A percentile compares a stretch with the other conserved stretches of the same genome.
Evolutionary conservation across 1,139 yeast genomes (phyloP).

Genomic region (Candida smagusa): DNA sequence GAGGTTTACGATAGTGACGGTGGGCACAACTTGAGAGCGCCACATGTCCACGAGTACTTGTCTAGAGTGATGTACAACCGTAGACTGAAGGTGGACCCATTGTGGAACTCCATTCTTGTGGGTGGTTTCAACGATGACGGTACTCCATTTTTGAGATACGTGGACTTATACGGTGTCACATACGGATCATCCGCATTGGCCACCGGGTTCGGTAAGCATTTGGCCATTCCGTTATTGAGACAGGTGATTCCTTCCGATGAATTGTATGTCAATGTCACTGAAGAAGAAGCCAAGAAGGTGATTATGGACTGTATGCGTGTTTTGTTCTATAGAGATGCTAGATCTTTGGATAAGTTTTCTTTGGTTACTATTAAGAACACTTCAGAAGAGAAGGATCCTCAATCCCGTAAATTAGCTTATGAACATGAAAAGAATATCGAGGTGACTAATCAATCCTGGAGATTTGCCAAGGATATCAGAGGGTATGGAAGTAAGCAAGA

Average conservation of each 20-base stretch:
- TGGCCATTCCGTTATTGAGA: slow-evolving; percentile 90
- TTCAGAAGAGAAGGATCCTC: slow-evolving; percentile 12
- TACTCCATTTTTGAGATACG: slow-evolving; percentile 74
- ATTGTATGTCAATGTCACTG: slow-evolving; percentile 65
- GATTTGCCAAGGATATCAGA: slow-evolving; percentile 79
- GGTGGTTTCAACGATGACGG: slow-evolving; percentile 77
- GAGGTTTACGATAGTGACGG: slow-evolving; percentile 80
- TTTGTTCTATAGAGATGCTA: slow-evolving; percentile 92
- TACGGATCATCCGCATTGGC: slow-evolving; percentile 88
- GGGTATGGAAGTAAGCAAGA: slow-evolving; percentile 78
- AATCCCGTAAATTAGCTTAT: slow-evolving; percentile 23
- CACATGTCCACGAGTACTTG: slow-evolving; percentile 84
- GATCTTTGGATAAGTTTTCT: slow-evolving; percentile 83
- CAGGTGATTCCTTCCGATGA: slow-evolving; percentile 76
- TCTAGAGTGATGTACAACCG: slow-evolving; percentile 82
- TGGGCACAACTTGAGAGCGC: slow-evolving; percentile 71
- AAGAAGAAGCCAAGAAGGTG: slow-evolving; percentile 71
- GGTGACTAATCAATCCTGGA: slow-evolving; percentile 83
- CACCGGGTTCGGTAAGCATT: slow-evolving; percentile 94
- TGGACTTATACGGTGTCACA: slow-evolving; percentile 88
- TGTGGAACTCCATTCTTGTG: slow-evolving; percentile 92
- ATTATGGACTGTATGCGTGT: slow-evolving; percentile 91
- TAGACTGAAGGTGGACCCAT: slow-evolving; percentile 90
- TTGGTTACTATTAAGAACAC: slow-evolving; percentile 68
- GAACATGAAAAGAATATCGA: slow-evolving; percentile 62